Base-by-base conservation (phyloP, 495 filamentous ascomycete species). In the Pyrenula aspistea region DNA sequence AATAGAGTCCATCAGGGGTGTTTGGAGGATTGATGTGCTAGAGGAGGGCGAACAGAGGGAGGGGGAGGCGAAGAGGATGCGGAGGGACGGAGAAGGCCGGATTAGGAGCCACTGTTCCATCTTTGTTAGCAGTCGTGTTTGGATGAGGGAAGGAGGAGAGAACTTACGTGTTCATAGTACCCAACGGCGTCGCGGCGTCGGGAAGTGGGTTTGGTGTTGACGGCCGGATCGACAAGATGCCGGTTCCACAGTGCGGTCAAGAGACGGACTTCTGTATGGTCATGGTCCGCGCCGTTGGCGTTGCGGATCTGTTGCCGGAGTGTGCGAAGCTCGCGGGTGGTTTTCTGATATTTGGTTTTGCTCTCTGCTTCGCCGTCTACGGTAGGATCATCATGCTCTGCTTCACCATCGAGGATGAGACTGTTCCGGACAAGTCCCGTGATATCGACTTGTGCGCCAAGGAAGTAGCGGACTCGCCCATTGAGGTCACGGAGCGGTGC, bases 51-150 rank as follows among this genome's bases (percentile, higher is more conserved):
- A 42, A 15, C 8, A 8, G 42, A 82, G 74, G 31, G 81, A 78
- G 0, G 81, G 82, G 0, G 82, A 85, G 21, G 80, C 78, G 64
- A 86, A 86, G 12, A 84, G 71, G 51, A 86, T 78, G 24, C 80
- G 77, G 2, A 85, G 76, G 8, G 81, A 84, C 19, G 82, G 83
- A 53, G 77, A 74, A 2, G 82, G 82, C 23, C 81, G 75, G 53
- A 86, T 69, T 24, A 85, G 76, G 49, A 85, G 71, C 61, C 83
- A 85, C 80, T 85, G 55, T 24, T 50, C 2, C 11, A n/a, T n/a
- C n/a, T n/a, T n/a, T n/a, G n/a, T 24, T 23, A 2, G 65, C 59
- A 60, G 60, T 51, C 36, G 24, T 36, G 25, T 2, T 22, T 12
- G 4, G 1, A 4, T 21, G 2, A 53, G 55, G 10, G 49, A 24